Evolutionary conservation across 306 rosid species (phyloP), one percentile per base, ranked within the genome.

Genomic region (Vachellia collinsii): DNA sequence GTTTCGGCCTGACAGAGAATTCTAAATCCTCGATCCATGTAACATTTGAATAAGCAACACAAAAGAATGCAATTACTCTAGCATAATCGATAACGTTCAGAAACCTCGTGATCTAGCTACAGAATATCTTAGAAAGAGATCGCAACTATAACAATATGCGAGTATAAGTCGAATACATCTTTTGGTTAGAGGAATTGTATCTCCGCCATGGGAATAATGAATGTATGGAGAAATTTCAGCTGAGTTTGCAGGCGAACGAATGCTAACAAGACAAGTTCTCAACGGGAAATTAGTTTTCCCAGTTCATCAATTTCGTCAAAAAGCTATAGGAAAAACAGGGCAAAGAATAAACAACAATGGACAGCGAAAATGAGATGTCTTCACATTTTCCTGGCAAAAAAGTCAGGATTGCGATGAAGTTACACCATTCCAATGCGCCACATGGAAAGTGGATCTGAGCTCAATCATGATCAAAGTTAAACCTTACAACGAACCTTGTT

Each of bases 1-100:
- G 90, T 81, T 85, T 88, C 92, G 4, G 76, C 85, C 34, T 63
- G 90, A 77, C 89, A 82, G 67, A 88, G 71, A 79, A 76, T 81
- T 54, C 88, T 85, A 69, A 88, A 75, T 61, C 88, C 92, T 39
- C 76, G 91, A 89, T 80, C 88, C 97, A 93, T 93, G 62, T 84
- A 20, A 25, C 41, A 65, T 72, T 1, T 46, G 36, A 54, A 64
- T 66, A 84, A 51, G 14, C 29, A 25, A 79, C 25, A 3, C 6
- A 25, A 44, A 23, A 62, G 41, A 53, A 43, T 68, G 37, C 53
- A 66, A 71, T 38, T 53, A 22, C 14, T 19, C 19, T 19, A 71
- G 51, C 34, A 36, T 3, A 71, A 72, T 34, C 19, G 20, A 34
- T 1, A 25, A 42, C 5, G 79, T 7, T 25, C 47, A 73, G 11